Conservation (phyloP, 106 monocot species). For the Dendrobium officinale region DNA sequence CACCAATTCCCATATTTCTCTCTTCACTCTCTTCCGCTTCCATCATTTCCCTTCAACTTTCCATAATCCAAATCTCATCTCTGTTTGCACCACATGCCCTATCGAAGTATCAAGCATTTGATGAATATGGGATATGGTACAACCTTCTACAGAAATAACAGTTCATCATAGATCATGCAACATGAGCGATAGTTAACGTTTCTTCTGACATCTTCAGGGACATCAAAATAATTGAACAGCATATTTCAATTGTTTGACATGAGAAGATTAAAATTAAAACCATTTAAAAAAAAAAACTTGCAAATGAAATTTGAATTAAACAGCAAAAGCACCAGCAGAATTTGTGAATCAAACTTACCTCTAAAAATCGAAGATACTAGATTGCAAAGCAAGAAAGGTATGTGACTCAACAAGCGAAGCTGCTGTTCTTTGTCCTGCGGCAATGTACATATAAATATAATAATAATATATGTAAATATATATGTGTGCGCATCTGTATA, state of each 20-base stretch:
- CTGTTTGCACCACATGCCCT: not conserved
- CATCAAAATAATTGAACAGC: not conserved
- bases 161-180: not conserved
- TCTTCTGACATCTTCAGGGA: not conserved
- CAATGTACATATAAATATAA: not conserved
- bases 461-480: not conserved
- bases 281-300: not conserved
- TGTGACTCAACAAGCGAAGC: not conserved
- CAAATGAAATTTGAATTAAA: not conserved
- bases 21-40: no score
- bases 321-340: not conserved
- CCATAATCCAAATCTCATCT: no score
- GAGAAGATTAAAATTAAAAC: not conserved
- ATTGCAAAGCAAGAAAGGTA: conserved; percentile 14
- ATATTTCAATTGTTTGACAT: not conserved
- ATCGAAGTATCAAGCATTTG: not conserved
- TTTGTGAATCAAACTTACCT: conserved; percentile 10
- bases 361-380: conserved; percentile 8
- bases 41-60: no score
- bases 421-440: conserved; percentile 10
- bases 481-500: not conserved
- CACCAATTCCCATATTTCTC: no score
- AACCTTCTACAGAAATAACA: not conserved
- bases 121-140: not conserved
- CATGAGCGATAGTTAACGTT: not conserved